A percentile compares a stretch with the other conserved stretches of the same genome.
phyloP scores from a whole-genome alignment of 805 yeast species.

The Saturnispora galanensis region DNA sequence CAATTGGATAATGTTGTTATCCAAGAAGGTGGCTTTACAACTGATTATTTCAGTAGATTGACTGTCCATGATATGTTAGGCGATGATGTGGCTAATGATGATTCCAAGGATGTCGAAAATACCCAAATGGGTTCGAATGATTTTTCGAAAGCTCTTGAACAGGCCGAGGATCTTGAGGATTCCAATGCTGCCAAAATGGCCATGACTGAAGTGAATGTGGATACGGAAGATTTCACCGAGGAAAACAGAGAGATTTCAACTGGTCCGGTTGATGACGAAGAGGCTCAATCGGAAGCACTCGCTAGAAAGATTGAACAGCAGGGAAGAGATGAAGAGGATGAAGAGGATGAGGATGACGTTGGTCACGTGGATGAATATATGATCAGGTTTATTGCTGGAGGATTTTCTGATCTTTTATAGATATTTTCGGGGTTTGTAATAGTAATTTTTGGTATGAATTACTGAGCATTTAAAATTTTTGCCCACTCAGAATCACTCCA shows the following conservation, averaged over 20 bases:
- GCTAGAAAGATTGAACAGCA: constrained; percentile 15
- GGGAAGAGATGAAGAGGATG: constrained; percentile 21
- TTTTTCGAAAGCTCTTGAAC: constrained; percentile 48
- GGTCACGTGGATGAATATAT: constrained; percentile 94
- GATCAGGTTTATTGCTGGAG: constrained; percentile 83
- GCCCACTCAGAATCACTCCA: no score
- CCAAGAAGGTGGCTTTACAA: constrained; percentile 96
- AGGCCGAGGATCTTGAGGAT: constrained; percentile 93
- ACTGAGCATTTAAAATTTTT: not conserved
- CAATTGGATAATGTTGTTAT: constrained; percentile 90
- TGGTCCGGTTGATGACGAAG: constrained; percentile 18
- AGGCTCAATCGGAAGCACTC: constrained; percentile 15
- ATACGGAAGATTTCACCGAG: constrained; percentile 76
- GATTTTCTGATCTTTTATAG: constrained; percentile 33
- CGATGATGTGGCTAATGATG: constrained; percentile 32
- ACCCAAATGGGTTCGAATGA: constrained; percentile 20
- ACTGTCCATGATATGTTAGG: constrained; percentile 82
- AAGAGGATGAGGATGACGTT: constrained; percentile 51
- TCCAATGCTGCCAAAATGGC: constrained; percentile 85
- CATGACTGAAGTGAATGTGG: constrained; percentile 73
- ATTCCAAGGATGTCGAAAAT: constrained; percentile 35
- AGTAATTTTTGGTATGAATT: not conserved
- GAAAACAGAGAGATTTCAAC: constrained; percentile 18
- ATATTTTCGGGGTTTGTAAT: not conserved
- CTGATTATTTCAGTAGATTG: constrained; percentile 85